Evolutionary conservation across 2,329 filamentous ascomycete species (phyloP).

Genomic region (Metarhizium rileyi): DNA sequence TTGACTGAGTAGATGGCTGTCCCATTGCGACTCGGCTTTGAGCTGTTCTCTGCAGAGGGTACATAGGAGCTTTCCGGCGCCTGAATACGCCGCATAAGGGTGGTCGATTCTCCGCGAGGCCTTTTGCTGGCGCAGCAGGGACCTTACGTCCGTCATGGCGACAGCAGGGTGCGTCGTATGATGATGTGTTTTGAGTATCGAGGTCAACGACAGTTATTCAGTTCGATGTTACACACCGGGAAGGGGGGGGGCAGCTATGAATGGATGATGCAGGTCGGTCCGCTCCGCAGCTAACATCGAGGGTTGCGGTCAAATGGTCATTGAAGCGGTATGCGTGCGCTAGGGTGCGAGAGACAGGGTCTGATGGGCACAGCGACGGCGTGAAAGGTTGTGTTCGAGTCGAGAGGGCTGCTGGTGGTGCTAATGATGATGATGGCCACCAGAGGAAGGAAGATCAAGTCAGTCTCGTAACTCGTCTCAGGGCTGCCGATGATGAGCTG

Average conservation of each 20-base stretch:
- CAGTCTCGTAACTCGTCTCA: too few relatives aligned
- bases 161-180: neutral
- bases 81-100: slow-evolving; percentile 57
- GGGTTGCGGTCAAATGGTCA: neutral
- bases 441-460: neutral
- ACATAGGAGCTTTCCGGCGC: slow-evolving; percentile 58
- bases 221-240: neutral
- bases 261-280: neutral
- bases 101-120: slow-evolving; percentile 64
- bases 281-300: neutral
- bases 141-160: slow-evolving; percentile 51
- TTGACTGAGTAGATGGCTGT: slow-evolving; percentile 45
- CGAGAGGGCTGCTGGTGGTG: too few relatives aligned
- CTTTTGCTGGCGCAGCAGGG: slow-evolving; percentile 69
- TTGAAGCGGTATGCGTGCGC: neutral
- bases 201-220: neutral
- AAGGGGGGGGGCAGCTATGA: neutral
- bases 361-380: too few relatives aligned
- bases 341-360: too few relatives aligned
- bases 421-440: neutral
- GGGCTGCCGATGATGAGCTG: too few relatives aligned
- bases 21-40: slow-evolving; percentile 59
- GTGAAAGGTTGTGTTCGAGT: too few relatives aligned
- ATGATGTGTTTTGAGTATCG: slow-evolving; percentile 8
- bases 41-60: slow-evolving; percentile 54